phyloP scores from a whole-genome alignment of 176 grass and related monocot species.

The Elaeis guineensis region DNA sequence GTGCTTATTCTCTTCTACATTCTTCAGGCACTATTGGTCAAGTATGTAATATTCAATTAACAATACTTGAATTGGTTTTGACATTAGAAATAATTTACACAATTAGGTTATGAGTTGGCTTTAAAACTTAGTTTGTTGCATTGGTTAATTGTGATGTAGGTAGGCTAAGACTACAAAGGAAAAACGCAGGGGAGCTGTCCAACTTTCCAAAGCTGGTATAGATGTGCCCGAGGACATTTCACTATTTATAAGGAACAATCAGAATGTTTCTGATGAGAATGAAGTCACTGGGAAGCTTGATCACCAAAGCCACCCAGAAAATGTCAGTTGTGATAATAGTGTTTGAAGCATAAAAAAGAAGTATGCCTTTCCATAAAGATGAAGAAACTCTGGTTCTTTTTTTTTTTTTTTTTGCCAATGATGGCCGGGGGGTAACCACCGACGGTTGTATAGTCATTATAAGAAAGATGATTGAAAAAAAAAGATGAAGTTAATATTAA shows the following conservation, averaged over 20 bases:
- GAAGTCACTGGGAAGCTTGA: constrained; percentile 12
- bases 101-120: constrained; percentile 6
- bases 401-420: no score
- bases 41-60: constrained; percentile 27
- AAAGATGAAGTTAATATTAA: no score
- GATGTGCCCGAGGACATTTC: constrained; percentile 56
- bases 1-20: constrained; percentile 56
- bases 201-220: constrained; percentile 73
- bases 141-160: constrained; percentile 22
- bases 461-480: no score
- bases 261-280: constrained; percentile 21
- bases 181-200: constrained; percentile 53
- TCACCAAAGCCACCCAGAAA: neutral
- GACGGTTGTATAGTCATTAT: no score
- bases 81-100: no score
- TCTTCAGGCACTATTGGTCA: constrained; percentile 86
- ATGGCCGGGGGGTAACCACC: no score
- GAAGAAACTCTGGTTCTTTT: no score
- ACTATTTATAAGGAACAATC: constrained; percentile 32
- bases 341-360: no score
- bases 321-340: neutral
- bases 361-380: no score
- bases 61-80: neutral
- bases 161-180: constrained; percentile 81
- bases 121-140: constrained; percentile 4